Conservation (phyloP, 2,329 filamentous ascomycete species). For the Pleomassaria siparia region DNA sequence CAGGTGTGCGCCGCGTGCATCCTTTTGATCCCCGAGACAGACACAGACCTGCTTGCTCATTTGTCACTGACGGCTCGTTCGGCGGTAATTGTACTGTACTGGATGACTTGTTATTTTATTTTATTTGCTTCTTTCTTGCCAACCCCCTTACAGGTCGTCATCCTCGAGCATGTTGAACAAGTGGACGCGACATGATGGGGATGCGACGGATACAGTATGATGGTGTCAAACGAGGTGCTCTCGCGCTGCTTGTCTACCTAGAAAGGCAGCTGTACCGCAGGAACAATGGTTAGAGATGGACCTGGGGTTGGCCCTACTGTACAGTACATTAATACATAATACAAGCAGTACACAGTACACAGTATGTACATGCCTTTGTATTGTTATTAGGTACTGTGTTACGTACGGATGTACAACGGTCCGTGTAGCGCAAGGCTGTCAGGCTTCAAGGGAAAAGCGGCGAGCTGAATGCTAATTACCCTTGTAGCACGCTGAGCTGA, state of each 20-base stretch:
- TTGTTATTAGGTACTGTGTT: too few relatives aligned
- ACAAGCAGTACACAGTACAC: too few relatives aligned
- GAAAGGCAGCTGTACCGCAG: not conserved
- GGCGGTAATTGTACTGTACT: not conserved
- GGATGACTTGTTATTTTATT: not conserved
- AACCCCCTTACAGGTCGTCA: too few relatives aligned
- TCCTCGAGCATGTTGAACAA: too few relatives aligned
- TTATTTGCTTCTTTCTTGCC: not conserved
- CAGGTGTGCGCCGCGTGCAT: conserved; percentile 18
- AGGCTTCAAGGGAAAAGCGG: conserved; percentile 9
- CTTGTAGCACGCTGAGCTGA: too few relatives aligned
- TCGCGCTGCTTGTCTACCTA: too few relatives aligned
- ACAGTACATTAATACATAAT: too few relatives aligned
- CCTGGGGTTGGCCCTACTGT: not conserved
- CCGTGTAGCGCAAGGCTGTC: not conserved
- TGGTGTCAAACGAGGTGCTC: too few relatives aligned
- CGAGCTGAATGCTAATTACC: conserved; percentile 2
- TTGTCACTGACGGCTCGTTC: conserved; percentile 1
- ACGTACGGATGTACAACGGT: not conserved
- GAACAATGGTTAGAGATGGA: not conserved
- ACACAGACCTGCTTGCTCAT: conserved; percentile 6
- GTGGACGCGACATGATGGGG: too few relatives aligned
- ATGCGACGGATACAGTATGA: too few relatives aligned
- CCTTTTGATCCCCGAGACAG: conserved; percentile 24
- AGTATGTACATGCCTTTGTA: too few relatives aligned